These are phyloP conservation scores for Haplosporangium sp. DNA, from an alignment of 371 early-diverging fungal species.

Conservation along the genomic window DNA sequence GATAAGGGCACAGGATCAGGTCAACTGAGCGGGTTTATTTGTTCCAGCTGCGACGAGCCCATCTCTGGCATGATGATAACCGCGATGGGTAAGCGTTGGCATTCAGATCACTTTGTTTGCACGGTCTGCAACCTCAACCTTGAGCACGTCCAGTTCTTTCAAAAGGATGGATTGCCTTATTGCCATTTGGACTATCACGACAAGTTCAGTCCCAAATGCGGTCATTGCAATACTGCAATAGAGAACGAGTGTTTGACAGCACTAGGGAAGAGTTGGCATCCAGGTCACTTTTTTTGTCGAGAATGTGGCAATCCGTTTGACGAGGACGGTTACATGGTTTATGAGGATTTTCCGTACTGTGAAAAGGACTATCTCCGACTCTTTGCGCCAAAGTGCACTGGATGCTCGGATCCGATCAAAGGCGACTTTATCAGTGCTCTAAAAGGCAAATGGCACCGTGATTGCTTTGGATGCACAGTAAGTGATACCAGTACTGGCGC, in stretches of 20 bases:
- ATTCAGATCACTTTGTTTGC: constrained; percentile 79
- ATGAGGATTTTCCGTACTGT: constrained; percentile 81
- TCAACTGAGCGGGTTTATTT: constrained; percentile 30
- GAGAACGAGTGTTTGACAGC: constrained; percentile 73
- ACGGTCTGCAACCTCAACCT: constrained; percentile 68
- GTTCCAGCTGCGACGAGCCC: constrained; percentile 65
- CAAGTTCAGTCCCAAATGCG: constrained; percentile 73
- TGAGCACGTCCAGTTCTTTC: constrained; percentile 72
- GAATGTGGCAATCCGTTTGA: constrained; percentile 77
- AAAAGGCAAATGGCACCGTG: constrained; percentile 74
- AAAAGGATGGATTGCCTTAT: constrained; percentile 70
- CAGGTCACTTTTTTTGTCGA: constrained; percentile 82
- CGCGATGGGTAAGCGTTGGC: constrained; percentile 77
- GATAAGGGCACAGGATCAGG: neutral
- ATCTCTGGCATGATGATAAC: constrained; percentile 67
- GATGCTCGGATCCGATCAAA: constrained; percentile 69
- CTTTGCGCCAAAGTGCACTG: constrained; percentile 72
- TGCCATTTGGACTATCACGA: constrained; percentile 76
- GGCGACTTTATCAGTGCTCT: constrained; percentile 71
- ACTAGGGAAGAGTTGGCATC: constrained; percentile 76
- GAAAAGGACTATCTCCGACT: constrained; percentile 73
- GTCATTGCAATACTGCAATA: constrained; percentile 72
- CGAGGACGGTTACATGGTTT: constrained; percentile 72
- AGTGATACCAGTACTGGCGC: constrained; percentile 26
- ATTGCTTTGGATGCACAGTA: constrained; percentile 79